These are phyloP conservation scores for Penicillium cosmopolitanum DNA, from an alignment of 495 filamentous ascomycete species.

Conservation along the genomic window DNA sequence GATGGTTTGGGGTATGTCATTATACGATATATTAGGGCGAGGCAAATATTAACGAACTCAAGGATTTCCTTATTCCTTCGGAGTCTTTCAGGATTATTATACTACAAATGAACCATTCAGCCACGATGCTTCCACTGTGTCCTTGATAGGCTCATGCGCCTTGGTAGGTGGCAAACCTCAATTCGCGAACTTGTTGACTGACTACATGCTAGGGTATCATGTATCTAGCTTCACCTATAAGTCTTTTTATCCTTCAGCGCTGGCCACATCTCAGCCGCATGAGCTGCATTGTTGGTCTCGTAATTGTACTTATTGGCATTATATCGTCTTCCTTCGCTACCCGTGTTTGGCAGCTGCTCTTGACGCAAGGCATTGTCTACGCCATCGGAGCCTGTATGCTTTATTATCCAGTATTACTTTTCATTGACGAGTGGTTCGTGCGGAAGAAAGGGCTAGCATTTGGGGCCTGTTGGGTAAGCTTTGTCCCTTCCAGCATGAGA, in stretches of 20 bases:
- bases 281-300: slow-evolving; percentile 11
- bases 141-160: slow-evolving; percentile 20
- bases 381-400: slow-evolving; percentile 20
- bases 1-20: slow-evolving; percentile 58
- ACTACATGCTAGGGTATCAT: not conserved
- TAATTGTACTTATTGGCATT: slow-evolving; percentile 21
- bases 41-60: too few species aligned
- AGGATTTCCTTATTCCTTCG: slow-evolving; percentile 52
- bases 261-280: slow-evolving; percentile 11
- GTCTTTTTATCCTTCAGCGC: not conserved
- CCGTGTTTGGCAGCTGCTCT: slow-evolving; percentile 20
- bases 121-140: slow-evolving; percentile 19
- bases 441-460: slow-evolving; percentile 19
- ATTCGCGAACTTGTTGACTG: slow-evolving; percentile 11
- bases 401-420: slow-evolving; percentile 18
- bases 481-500: too few species aligned
- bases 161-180: slow-evolving; percentile 11
- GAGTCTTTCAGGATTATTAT: slow-evolving; percentile 46
- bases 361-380: slow-evolving; percentile 23
- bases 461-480: slow-evolving; percentile 20
- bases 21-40: too few species aligned
- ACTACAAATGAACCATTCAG: slow-evolving; percentile 28
- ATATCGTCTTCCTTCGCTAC: slow-evolving; percentile 19
- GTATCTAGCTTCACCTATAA: not conserved
- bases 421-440: slow-evolving; percentile 26